phyloP scores from a whole-genome alignment of 768 basidiomycete species.

The Collybia sp. region DNA sequence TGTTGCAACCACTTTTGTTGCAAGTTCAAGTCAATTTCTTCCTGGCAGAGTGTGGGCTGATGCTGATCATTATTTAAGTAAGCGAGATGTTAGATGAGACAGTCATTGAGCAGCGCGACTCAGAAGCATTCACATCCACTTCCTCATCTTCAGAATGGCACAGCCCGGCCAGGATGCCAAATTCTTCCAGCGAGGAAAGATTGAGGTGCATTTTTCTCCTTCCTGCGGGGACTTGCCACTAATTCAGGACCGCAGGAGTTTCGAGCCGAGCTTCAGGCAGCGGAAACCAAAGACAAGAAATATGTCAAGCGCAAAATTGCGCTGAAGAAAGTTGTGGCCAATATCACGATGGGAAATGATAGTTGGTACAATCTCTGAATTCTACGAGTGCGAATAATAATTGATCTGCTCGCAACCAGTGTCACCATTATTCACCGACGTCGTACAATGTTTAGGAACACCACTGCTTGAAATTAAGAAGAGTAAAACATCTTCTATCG shows the following conservation, averaged over 20 bases:
- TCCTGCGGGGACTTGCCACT: not conserved
- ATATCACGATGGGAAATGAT: slow-evolving; percentile 99
- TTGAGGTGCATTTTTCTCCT: slow-evolving; percentile 54
- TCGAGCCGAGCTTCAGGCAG: slow-evolving; percentile 84
- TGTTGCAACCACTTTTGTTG: not conserved
- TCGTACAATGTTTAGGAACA: slow-evolving; percentile 92
- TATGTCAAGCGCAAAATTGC: slow-evolving; percentile 90
- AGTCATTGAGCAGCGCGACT: not conserved
- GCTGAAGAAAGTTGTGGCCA: slow-evolving; percentile 96
- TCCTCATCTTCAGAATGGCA: slow-evolving; percentile 23
- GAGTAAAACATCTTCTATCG: slow-evolving; percentile 48
- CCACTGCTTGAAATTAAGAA: slow-evolving; percentile 98
- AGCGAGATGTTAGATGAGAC: not conserved
- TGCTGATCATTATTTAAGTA: too few species aligned
- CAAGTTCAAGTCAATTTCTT: too few species aligned
- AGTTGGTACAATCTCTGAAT: slow-evolving; percentile 56
- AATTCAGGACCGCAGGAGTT: slow-evolving; percentile 56
- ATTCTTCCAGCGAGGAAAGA: slow-evolving; percentile 89
- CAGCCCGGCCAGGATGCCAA: slow-evolving; percentile 84
- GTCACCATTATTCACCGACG: slow-evolving; percentile 93
- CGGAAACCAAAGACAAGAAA: slow-evolving; percentile 96
- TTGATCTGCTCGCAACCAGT: slow-evolving; percentile 41
- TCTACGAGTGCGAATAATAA: slow-evolving; percentile 13
- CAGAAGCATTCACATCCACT: not conserved
- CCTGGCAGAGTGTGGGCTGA: too few species aligned